Base-by-base conservation (phyloP, 1,284 basidiomycete species). In the Cystobasidium pallidum region DNA sequence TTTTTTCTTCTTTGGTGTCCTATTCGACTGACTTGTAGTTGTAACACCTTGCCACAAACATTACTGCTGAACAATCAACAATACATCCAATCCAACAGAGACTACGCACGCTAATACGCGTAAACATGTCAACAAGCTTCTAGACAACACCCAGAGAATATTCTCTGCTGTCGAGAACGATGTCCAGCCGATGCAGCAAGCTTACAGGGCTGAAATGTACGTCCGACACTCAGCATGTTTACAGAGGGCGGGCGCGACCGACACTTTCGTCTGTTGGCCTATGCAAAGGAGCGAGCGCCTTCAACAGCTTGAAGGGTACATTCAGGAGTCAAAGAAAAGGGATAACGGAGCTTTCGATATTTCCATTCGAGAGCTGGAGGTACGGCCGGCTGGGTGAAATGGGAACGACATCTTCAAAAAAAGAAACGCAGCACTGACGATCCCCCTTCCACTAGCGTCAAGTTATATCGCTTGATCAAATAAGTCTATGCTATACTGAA, bases 11-110 rank as follows among this genome's bases (percentile, higher is more conserved):
- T 39, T 39, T 39, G 36, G 7, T 39, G 6, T 3, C n/a, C 43
- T 45, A 19, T 7, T 45, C 11, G 4, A 19, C 43, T 45, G 43
- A 45, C 43, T 17, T 45, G 43, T n/a, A 45, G 11, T 17, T 8
- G 15, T n/a, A n/a, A n/a, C n/a, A n/a, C n/a, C n/a, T 51, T 51
- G 49, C 49, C 49, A 51, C 49, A 15, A 11, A 19, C n/a, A 39
- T 45, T 6, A 8, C 43, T 4, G 19, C 49, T 8, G 19, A 51
- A 24, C 49, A 3, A 6, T 51, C 49, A 51, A n/a, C 15, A 51
- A 51, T 24, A 51, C n/a, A 51, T n/a, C 43, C n/a, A 45, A 52
- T n/a, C n/a, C 24, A 2, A 54, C 61, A 71, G 68, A 71, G 21
- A 41, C 30, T 6, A 24, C 68, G 2, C 26, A 24, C n/a, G 2